Evolutionary conservation across 2,329 filamentous ascomycete species (phyloP), one percentile per base, ranked within the genome.

Genomic region (Beauveria medogensis): DNA sequence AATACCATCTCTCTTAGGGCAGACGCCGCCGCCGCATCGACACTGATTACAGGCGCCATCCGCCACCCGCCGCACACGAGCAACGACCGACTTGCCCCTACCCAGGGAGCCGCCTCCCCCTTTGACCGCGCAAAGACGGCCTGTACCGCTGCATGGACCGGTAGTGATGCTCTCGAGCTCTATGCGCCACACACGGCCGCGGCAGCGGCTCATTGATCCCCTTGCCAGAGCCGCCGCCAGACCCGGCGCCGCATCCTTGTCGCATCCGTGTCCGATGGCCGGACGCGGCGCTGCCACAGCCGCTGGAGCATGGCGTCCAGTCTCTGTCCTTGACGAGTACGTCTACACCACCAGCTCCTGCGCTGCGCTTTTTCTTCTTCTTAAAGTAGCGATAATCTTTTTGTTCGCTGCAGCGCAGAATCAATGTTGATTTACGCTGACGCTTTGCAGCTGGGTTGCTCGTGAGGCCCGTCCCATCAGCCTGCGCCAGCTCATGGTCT

Each of bases 391-490:
- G 24, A 34, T 8, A 6, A 22, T 5, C 12, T 2, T 1, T 10
- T 47, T 47, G 3, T 54, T 41, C 20, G 18, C 46, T 14, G 46
- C 28, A 20, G 16, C 28, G 41, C 34, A 41, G 2, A 34, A 14
- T 7, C 5, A 20, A 7, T 16, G 5, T 37, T 53, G 6, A 8
- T 47, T 55, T 55, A 30, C 12, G 37, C 60, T 60, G 18, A 60
- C 40, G 63, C 24, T 26, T 52, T 62, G 48, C 67, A 96, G 92
- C 80, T 97, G 92, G 92, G 93, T 97, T 57, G 88, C 90, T 65
- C 90, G 89, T 69, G 91, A 96, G 72, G 92, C 92, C 54, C 85
- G 92, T 57, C 94, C 94, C n/a, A 97, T 99, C 71, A 96, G 91
- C 76, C 78, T 99, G 68, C 89, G 94, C 62, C 94, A 97, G 76